Evolutionary conservation across 257 asterid genomes (phyloP).

Genomic region (Gentiana macrophylla): DNA sequence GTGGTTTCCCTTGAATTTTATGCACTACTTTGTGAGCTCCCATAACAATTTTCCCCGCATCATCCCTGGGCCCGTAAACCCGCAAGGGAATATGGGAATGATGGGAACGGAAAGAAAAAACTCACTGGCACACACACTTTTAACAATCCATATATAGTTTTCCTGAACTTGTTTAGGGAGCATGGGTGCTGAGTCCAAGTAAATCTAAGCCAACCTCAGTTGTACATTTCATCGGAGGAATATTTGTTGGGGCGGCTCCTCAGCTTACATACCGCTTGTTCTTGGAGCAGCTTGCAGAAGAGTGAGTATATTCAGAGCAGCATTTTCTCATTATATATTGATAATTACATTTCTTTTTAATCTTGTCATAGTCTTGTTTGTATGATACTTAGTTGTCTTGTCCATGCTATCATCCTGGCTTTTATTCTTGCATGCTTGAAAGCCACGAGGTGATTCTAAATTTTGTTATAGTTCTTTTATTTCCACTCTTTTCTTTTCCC

Average conservation of each 20-base stretch:
- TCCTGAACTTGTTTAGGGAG: constrained; percentile 44
- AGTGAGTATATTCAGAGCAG: constrained; percentile 31
- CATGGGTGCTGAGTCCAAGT: constrained; percentile 82
- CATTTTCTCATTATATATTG: not conserved
- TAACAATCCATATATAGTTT: constrained; percentile 2
- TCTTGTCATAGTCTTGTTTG: not conserved
- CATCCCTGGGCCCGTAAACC: too few species aligned
- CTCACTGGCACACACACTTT: not conserved
- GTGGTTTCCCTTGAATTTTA: too few species aligned
- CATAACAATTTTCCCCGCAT: too few species aligned
- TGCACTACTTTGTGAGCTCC: too few species aligned
- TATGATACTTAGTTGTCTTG: not conserved
- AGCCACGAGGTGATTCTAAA: too few species aligned
- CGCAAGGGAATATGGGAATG: too few species aligned
- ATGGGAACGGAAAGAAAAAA: too few species aligned
- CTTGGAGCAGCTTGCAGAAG: constrained; percentile 79
- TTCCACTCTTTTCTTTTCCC: too few species aligned
- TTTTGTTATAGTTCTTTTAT: too few species aligned
- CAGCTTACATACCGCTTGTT: constrained; percentile 88
- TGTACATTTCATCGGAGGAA: constrained; percentile 85
- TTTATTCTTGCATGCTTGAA: too few species aligned
- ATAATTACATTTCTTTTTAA: too few species aligned
- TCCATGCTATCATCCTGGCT: not conserved
- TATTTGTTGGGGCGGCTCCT: constrained; percentile 98
- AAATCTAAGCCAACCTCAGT: constrained; percentile 39